Evolutionary conservation across 1,284 basidiomycete species (phyloP), one percentile per base, ranked within the genome.

Genomic region (Mycena citricolor): DNA sequence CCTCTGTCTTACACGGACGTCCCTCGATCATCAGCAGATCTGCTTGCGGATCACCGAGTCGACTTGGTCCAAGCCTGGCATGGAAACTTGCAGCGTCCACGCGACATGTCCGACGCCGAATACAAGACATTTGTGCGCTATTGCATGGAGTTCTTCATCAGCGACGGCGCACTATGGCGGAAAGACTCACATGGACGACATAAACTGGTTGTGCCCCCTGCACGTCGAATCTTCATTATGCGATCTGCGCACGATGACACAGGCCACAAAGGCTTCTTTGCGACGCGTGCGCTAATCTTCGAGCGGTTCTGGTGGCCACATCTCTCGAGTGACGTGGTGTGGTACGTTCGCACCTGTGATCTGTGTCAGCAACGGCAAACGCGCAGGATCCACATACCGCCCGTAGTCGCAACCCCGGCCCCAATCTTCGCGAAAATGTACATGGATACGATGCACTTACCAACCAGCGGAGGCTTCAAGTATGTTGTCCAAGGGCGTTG

Each of bases 381-480:
- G 4, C 5, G 8, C 14, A 36, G 25, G 34, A 3, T 21, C 34
- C 5, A 16, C 34, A 36, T 36, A 4, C 66, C 63, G 0, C 65
- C 66, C 0, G 57, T 49, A 0, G 53, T 71, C 5, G 46, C 61
- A 0, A 50, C 52, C 0, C 59, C 63, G 0, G 44, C 58, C 1
- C 42, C 56, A 0, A 44, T 73, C 1, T 66, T 68, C 23, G 20
- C 24, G 0, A 64, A 63, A 33, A 52, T 57, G 0, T 57, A 68
- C 30, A 51, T 65, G 3, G 60, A 67, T 47, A 61, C 58, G 0
- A 64, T n/a, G n/a, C n/a, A n/a, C n/a, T n/a, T 65, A 60, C 40
- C 48, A 32, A 32, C 20, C 14, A 47, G 53, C 0, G 41, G 46
- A 14, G 54, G 62, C 0, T 64, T 49, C 48, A 47, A 51, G 7